Evolutionary conservation across 768 basidiomycete species (phyloP), one percentile per base, ranked within the genome.

Genomic region (Phylloporus sp.): DNA sequence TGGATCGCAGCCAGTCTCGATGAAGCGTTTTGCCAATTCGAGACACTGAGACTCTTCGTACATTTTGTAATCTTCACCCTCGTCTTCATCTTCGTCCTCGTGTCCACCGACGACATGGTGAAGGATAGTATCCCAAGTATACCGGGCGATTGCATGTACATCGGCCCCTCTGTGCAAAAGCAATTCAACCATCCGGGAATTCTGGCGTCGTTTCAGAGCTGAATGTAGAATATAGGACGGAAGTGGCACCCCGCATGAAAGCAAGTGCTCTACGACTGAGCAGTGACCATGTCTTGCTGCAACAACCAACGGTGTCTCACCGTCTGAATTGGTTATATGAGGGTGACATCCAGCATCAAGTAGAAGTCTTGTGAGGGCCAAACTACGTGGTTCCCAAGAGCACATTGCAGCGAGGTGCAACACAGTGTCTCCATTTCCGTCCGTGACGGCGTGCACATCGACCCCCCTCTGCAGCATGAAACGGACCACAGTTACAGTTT

Each of bases 381-480:
- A 16, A 13, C 28, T n/a, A 5, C 49, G 49, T 15, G 49, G 28
- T 43, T 49, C 49, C 49, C 40, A 49, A 35, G 40, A 18, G 5
- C 28, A 49, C 24, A 35, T 26, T 2, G n/a, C 40, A 16, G 31
- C 41, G 4, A 49, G 41, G 6, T 49, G 49, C 5, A 49, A 32
- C 2, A 41, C 31, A 2, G 40, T 45, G 16, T 50, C 43, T 7
- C 27, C 2, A 8, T 11, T 5, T 16, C 27, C 1, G 18, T 35
- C 29, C 9, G 34, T 35, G 18, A 31, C 27, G 2, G 5, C 38
- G 3, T 41, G 31, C 0, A 52, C 3, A 13, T 55, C 29, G 8
- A 40, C 49, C 1, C 54, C 58, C 3, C 39, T 46, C 11, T 27
- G 6, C 16, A 60, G 23, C 22, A 60, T 22, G 18, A 50, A 46